A percentile compares a stretch with the other conserved stretches of the same genome.
phyloP scores from a whole-genome alignment of 192 early-diverging fungal genomes.

The Entomortierella beljakovae region DNA sequence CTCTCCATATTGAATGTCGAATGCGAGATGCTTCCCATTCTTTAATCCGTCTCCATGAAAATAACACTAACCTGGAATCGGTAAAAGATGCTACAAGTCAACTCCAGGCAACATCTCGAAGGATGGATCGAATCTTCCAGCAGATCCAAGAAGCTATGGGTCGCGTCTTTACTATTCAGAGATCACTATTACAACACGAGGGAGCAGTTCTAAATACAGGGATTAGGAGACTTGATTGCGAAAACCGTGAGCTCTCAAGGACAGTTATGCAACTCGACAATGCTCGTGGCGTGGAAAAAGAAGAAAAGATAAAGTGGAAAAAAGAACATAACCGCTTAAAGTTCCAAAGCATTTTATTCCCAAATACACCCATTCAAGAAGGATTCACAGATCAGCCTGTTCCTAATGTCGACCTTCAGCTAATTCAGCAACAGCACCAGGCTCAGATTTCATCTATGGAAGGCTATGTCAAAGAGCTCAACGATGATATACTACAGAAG shows the following conservation, averaged over 20 bases:
- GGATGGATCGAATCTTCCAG: constrained; percentile 32
- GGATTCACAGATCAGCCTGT: background rate
- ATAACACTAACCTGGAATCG: constrained; percentile 10
- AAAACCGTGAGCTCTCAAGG: constrained; percentile 43
- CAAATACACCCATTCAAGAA: background rate
- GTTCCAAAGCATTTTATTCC: constrained; percentile 39
- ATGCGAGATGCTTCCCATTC: constrained; percentile 47
- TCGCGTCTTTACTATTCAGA: constrained; percentile 23
- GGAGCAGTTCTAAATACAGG: constrained; percentile 43
- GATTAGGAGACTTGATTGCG: constrained; percentile 23
- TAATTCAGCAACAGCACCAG: constrained; percentile 3
- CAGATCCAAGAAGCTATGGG: constrained; percentile 37
- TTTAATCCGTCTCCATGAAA: constrained; percentile 32
- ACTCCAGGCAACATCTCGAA: constrained; percentile 16
- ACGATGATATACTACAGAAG: constrained; percentile 30
- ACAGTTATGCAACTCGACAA: constrained; percentile 23
- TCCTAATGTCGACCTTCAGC: background rate
- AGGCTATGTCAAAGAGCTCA: constrained; percentile 34
- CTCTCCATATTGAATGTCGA: constrained; percentile 31
- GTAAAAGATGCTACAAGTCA: constrained; percentile 25
- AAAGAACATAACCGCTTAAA: constrained; percentile 40
- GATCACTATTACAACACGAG: constrained; percentile 32
- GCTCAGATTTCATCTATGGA: constrained; percentile 18
- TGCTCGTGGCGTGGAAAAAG: constrained; percentile 27
- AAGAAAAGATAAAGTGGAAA: constrained; percentile 46